phyloP scores from a whole-genome alignment of 1,284 basidiomycete species.

The Bjerkandera adusta region DNA sequence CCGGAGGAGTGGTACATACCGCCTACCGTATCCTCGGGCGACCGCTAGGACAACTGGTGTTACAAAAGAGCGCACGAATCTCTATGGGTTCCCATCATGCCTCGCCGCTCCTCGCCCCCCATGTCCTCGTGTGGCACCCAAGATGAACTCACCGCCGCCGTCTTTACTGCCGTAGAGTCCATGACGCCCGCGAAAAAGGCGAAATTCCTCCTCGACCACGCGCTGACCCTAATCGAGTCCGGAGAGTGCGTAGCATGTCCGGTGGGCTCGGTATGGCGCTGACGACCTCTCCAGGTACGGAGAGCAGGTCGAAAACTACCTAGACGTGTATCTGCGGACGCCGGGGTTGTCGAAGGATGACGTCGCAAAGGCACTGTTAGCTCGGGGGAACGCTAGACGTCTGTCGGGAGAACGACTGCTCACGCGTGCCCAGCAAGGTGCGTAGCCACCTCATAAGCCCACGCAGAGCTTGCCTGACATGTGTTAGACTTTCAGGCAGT shows the following conservation, averaged over 20 bases:
- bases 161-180: slow-evolving; percentile 51
- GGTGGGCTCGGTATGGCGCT: background rate
- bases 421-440: slow-evolving; percentile 56
- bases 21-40: slow-evolving; percentile 10
- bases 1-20: slow-evolving; percentile 5
- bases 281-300: slow-evolving; percentile 45
- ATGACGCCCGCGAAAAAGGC: slow-evolving; percentile 50
- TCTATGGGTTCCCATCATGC: slow-evolving; percentile 26
- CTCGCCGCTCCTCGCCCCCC: slow-evolving; percentile 19
- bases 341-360: slow-evolving; percentile 52
- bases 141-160: slow-evolving; percentile 60
- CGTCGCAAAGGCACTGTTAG: slow-evolving; percentile 50
- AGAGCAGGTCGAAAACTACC: slow-evolving; percentile 56
- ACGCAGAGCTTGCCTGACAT: background rate
- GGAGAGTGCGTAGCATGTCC: slow-evolving; percentile 32
- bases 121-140: slow-evolving; percentile 19
- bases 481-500: slow-evolving; percentile 55
- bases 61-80: slow-evolving; percentile 1
- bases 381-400: slow-evolving; percentile 56
- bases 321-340: slow-evolving; percentile 62
- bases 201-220: slow-evolving; percentile 56
- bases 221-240: slow-evolving; percentile 52
- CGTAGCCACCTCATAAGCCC: slow-evolving; percentile 15
- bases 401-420: slow-evolving; percentile 51
- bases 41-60: slow-evolving; percentile 2